phyloP scores from a whole-genome alignment of 345 rosid species.

The Odontarrhena argentea region DNA sequence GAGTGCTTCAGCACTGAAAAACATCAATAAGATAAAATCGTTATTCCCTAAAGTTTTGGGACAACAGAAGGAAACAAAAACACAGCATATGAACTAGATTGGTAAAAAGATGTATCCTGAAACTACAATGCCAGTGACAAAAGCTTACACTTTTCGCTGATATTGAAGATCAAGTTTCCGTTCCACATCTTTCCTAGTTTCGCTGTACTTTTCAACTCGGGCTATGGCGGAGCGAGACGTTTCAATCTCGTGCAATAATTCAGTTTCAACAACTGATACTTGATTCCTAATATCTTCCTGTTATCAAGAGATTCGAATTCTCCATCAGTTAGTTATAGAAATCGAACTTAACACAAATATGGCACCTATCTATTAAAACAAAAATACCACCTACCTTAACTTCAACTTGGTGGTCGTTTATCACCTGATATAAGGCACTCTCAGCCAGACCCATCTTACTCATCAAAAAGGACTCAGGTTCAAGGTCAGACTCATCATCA shows the following conservation, averaged over 20 bases:
- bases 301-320: constrained; percentile 18
- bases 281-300: constrained; percentile 85
- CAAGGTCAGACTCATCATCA: constrained; percentile 52
- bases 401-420: constrained; percentile 55
- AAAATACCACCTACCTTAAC: constrained; percentile 53
- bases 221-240: constrained; percentile 54
- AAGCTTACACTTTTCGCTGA: constrained; percentile 79
- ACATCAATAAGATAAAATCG: constrained; percentile 30
- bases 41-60: constrained; percentile 8
- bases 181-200: constrained; percentile 71
- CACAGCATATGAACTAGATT: constrained; percentile 6
- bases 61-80: neutral
- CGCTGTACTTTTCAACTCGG: constrained; percentile 63
- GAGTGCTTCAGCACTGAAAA: constrained; percentile 86
- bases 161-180: constrained; percentile 76
- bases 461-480: constrained; percentile 51
- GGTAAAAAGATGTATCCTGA: constrained; percentile 5
- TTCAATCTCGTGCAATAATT: constrained; percentile 55
- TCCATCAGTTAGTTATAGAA: neutral
- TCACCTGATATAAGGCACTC: constrained; percentile 58
- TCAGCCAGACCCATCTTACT: constrained; percentile 59
- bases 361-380: neutral
- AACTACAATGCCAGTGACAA: constrained; percentile 12
- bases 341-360: neutral
- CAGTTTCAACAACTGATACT: constrained; percentile 60